Conservation (phyloP, 768 basidiomycete genomes). For the Pisolithus orientalis region DNA sequence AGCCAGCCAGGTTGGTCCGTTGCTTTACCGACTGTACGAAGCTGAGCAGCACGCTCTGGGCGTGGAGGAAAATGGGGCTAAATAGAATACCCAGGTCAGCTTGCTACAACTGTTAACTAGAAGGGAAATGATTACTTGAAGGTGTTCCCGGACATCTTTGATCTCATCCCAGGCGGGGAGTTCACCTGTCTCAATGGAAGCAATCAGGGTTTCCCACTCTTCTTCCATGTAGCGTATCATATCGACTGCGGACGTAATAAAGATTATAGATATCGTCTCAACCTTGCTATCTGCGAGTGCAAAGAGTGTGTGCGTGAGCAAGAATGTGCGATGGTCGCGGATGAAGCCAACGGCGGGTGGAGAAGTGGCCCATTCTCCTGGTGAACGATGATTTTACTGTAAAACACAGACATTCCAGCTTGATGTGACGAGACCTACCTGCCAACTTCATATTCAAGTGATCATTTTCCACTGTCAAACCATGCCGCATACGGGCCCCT, state of each 20-base stretch:
- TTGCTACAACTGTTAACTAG: too few relatives aligned
- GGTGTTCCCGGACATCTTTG: not conserved
- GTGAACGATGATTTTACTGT: too few relatives aligned
- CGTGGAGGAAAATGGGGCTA: not conserved
- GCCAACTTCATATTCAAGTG: too few relatives aligned
- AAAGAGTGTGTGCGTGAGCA: too few relatives aligned
- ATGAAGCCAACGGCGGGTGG: conserved; percentile 3
- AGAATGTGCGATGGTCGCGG: conserved; percentile 4
- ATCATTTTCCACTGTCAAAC: too few relatives aligned
- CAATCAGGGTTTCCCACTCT: conserved; percentile 1
- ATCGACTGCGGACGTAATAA: too few relatives aligned
- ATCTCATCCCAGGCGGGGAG: conserved; percentile 3
- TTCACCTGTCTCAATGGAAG: not conserved
- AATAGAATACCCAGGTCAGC: not conserved
- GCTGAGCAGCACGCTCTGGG: conserved; percentile 1
- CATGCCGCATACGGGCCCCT: too few relatives aligned
- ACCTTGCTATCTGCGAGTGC: too few relatives aligned
- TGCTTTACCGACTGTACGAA: conserved; percentile 1
- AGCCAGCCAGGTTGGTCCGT: conserved; percentile 1
- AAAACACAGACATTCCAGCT: too few relatives aligned
- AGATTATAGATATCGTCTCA: too few relatives aligned
- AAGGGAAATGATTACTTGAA: not conserved
- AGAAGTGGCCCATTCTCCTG: not conserved
- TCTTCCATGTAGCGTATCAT: not conserved
- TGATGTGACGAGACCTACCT: too few relatives aligned